Conservation (phyloP, 148 eudicot genomes). For the Silene conica region DNA sequence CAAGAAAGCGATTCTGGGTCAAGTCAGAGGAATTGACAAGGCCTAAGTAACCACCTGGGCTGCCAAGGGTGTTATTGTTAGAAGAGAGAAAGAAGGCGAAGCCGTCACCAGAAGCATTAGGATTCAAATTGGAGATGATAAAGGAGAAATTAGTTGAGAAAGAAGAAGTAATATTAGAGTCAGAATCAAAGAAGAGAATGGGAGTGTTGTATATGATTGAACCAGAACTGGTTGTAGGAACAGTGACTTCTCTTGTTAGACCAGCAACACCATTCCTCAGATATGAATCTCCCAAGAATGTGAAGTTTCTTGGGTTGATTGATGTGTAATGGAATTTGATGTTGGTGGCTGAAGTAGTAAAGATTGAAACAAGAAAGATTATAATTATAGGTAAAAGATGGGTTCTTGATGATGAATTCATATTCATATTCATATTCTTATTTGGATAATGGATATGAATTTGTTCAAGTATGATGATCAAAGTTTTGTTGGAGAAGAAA, state of each 20-base stretch:
- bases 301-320: conserved; percentile 55
- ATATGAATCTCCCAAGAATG: conserved; percentile 73
- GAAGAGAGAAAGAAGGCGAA: conserved; percentile 73
- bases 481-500: conserved; percentile 19
- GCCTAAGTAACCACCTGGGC: conserved; percentile 77
- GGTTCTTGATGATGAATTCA: conserved; percentile 33
- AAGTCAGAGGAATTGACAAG: conserved; percentile 59
- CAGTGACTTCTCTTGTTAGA: conserved; percentile 51
- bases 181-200: conserved; percentile 44
- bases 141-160: conserved; percentile 74
- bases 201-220: conserved; percentile 60
- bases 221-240: conserved; percentile 76
- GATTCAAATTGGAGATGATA: conserved; percentile 46
- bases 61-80: conserved; percentile 50
- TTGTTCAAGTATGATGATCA: conserved; percentile 18
- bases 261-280: conserved; percentile 55
- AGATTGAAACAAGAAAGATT: conserved; percentile 18
- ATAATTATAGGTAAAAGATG: conserved; percentile 1
- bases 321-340: conserved; percentile 45
- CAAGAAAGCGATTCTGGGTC: conserved; percentile 67
- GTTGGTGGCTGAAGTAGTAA: conserved; percentile 18
- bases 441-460: conserved; percentile 1
- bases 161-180: conserved; percentile 50
- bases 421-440: conserved; percentile 3
- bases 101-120: conserved; percentile 59